Base-by-base conservation (phyloP, 2,329 filamentous ascomycete genomes). In the Dothistroma pini region DNA sequence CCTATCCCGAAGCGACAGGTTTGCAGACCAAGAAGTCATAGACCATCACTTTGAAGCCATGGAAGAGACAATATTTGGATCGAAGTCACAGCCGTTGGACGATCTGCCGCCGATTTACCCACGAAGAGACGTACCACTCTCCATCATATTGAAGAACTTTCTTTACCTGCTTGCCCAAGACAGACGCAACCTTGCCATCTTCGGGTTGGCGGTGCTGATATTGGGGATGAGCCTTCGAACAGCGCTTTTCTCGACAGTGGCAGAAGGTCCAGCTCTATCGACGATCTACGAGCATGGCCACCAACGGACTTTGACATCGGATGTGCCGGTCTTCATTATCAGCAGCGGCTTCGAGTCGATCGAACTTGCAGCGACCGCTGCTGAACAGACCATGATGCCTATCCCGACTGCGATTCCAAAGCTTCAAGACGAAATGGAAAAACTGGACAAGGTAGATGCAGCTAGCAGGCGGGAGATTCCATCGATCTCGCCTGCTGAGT, bases 71-170 rank as follows among this genome's bases (percentile, higher is more conserved):
- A 31, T 16, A 25, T 53, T 32, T 19, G 35, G 44, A 10, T n/a
- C 16, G 16, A 14, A 62, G 25, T 21, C 38, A 34, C 9, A 38
- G 34, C 38, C 41, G n/a, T 25, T n/a, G 11, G 29, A 51, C 16
- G 63, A 71, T n/a, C 60, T 74, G 16, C 73, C 74, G 8, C 69
- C 64, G 32, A 68, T 73, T 3, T 75, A 73, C 54, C 63, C 58
- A 11, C 65, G 67, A 0, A 69, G 71, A 16, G 77, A 86, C 16
- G 77, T 85, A 21, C 82, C 83, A 2, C 73, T 86, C 0, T 74
- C 77, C 16, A 79, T 79, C 0, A 73, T 86, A 14, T 62, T 85
- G 50, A 75, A 77, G 61, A 85, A 84, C 68, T 86, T 84, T 66
- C 60, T 85, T 19, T 74, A 78, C 25, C 72, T 84, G 1, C 72